Conservation (phyloP, 345 rosid genomes). For the Lagerstroemia speciosa region DNA sequence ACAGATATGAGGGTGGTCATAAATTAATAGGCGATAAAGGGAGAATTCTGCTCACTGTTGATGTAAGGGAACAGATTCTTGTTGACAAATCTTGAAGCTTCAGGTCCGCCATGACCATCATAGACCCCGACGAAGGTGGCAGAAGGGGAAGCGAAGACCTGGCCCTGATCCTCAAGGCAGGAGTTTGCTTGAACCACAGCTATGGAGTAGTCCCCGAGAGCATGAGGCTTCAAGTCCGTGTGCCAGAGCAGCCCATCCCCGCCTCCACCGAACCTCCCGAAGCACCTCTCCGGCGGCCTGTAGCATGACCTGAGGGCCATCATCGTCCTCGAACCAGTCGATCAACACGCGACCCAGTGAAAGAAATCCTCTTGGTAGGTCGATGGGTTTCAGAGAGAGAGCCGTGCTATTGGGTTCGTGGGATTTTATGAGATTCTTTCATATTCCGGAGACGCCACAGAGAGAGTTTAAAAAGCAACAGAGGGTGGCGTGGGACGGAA, state of each 20-base stretch:
- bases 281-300: slow-evolving; percentile 66
- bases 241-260: slow-evolving; percentile 83
- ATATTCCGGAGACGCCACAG: neutral
- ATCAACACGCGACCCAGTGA: neutral
- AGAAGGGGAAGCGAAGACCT: slow-evolving; percentile 65
- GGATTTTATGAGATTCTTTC: neutral
- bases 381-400: neutral
- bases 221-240: slow-evolving; percentile 66
- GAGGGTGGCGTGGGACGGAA: neutral
- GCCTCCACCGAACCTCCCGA: slow-evolving; percentile 44
- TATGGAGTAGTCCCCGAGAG: slow-evolving; percentile 85
- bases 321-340: slow-evolving; percentile 2
- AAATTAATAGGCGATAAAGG: neutral
- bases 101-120: slow-evolving; percentile 98
- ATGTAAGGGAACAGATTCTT: slow-evolving; percentile 68
- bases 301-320: slow-evolving; percentile 53
- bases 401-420: neutral
- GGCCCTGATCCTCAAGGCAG: slow-evolving; percentile 78
- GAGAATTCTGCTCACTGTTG: slow-evolving; percentile 36
- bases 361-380: neutral
- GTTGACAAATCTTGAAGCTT: slow-evolving; percentile 88
- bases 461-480: neutral
- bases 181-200: slow-evolving; percentile 93
- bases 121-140: slow-evolving; percentile 83
- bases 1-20: neutral